A percentile compares a stretch with the other conserved stretches of the same genome.
Conservation (phyloP, 176 grass and related monocot genomes). For the Oryza coarctata region DNA sequence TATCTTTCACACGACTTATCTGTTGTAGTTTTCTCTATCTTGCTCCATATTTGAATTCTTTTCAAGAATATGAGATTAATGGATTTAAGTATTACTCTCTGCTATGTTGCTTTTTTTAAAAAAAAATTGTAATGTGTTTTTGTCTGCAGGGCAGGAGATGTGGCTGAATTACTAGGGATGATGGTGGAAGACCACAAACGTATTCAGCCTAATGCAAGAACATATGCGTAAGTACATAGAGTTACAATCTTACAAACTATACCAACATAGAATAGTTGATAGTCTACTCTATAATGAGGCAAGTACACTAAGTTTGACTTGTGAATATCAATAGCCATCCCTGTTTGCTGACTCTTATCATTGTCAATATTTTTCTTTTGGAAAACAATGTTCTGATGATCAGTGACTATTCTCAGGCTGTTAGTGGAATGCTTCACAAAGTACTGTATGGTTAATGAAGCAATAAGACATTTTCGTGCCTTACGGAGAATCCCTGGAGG, state of each 20-base stretch:
- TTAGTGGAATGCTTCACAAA: slow-evolving; percentile 98
- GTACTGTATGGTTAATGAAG: slow-evolving; percentile 93
- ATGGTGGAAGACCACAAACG: slow-evolving; percentile 93
- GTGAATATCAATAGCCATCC: slow-evolving; percentile 6
- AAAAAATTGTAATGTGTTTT: slow-evolving; percentile 28
- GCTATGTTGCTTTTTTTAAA: not conserved
- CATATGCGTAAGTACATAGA: slow-evolving; percentile 75
- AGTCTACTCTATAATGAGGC: not conserved
- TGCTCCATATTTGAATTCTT: slow-evolving; percentile 6
- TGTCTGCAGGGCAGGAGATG: slow-evolving; percentile 66
- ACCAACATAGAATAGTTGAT: not conserved
- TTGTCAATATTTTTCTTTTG: slow-evolving; percentile 8
- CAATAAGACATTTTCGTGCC: slow-evolving; percentile 93
- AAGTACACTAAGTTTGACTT: slow-evolving; percentile 17
- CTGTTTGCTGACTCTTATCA: slow-evolving; percentile 5
- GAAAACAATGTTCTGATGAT: slow-evolving; percentile 25
- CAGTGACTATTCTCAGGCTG: slow-evolving; percentile 54
- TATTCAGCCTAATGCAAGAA: slow-evolving; percentile 88
- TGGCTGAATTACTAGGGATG: slow-evolving; percentile 91
- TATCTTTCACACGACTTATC: not conserved
- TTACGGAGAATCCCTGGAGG: slow-evolving; percentile 80
- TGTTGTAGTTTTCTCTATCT: not conserved
- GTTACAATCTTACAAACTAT: not conserved
- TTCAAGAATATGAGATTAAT: no score
- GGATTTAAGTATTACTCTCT: slow-evolving; percentile 1